phyloP scores from a whole-genome alignment of 129 eudicot genomes.

The Apium graveolens region DNA sequence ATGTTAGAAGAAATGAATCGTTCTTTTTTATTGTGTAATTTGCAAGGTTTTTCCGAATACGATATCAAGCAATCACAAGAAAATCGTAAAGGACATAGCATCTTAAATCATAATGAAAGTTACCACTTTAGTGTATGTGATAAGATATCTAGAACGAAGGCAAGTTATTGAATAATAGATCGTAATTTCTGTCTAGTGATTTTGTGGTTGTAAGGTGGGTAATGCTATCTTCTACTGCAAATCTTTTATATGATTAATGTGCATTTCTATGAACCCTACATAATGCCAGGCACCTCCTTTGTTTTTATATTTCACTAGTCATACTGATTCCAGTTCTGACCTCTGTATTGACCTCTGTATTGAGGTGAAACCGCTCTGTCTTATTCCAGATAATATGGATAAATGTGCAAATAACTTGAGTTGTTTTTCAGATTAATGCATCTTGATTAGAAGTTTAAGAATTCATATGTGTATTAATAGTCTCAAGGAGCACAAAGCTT shows the following conservation, averaged over 20 bases:
- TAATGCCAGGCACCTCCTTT: not conserved
- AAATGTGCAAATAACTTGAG: not conserved
- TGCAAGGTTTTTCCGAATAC: not conserved
- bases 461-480: not conserved
- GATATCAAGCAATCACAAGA: not conserved
- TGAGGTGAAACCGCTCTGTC: not conserved
- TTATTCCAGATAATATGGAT: not conserved
- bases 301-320: not conserved
- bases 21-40: not conserved
- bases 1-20: not conserved
- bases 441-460: not conserved
- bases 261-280: not conserved
- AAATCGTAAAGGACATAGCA: not conserved
- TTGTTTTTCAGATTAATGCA: not conserved
- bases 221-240: not conserved
- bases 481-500: not conserved
- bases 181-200: not conserved
- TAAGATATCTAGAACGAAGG: not conserved
- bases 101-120: not conserved
- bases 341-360: not conserved
- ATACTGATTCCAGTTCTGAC: not conserved
- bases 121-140: not conserved
- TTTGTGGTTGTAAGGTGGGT: slow-evolving; percentile 10
- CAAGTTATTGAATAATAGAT: not conserved
- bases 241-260: not conserved